Conservation (phyloP, 495 filamentous ascomycete species). For the Aspergillus kassunensis region DNA sequence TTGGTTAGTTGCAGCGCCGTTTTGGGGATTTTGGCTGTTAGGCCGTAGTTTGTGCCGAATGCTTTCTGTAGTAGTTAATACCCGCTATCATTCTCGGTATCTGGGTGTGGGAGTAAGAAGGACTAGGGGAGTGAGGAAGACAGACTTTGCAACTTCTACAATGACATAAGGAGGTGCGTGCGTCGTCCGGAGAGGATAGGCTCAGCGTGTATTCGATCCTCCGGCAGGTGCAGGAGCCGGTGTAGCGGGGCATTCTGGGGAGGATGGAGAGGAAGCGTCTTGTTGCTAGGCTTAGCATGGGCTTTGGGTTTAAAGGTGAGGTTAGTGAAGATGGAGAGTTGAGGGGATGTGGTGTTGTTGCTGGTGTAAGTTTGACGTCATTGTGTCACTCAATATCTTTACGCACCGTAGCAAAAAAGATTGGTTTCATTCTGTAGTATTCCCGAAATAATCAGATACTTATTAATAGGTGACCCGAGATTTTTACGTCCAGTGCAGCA, state of each 20-base stretch:
- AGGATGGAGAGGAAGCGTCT: neutral
- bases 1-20: slow-evolving; percentile 38
- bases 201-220: slow-evolving; percentile 44
- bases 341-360: neutral
- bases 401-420: too few relatives aligned
- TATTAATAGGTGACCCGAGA: too few relatives aligned
- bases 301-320: too few relatives aligned
- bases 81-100: neutral
- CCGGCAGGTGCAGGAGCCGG: slow-evolving; percentile 49
- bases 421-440: too few relatives aligned
- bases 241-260: slow-evolving; percentile 28
- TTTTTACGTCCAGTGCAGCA: too few relatives aligned
- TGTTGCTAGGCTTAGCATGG: neutral
- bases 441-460: too few relatives aligned
- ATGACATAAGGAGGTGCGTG: slow-evolving; percentile 62
- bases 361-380: neutral
- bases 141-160: slow-evolving; percentile 56
- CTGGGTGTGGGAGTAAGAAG: neutral
- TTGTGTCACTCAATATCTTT: too few relatives aligned
- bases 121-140: neutral
- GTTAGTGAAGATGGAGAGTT: neutral
- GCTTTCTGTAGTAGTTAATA: slow-evolving; percentile 38
- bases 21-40: slow-evolving; percentile 59
- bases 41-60: slow-evolving; percentile 59
- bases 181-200: slow-evolving; percentile 48